Evolutionary conservation across 768 basidiomycete species (phyloP), one percentile per base, ranked within the genome.

Genomic region (Scleroderma citrinum): DNA sequence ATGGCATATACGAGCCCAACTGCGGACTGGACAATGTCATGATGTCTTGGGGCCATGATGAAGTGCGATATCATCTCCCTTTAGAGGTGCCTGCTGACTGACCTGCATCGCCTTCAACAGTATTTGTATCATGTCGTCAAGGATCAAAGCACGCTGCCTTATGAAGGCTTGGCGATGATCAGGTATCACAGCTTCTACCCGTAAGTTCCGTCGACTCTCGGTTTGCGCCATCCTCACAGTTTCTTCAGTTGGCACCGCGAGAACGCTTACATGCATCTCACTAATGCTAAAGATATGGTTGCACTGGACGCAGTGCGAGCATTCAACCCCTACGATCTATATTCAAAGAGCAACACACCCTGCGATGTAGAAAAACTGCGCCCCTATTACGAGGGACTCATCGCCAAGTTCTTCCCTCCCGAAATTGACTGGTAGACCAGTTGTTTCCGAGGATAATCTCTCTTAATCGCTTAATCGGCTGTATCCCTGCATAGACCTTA

Each of bases 111-210:
- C 35, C 46, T 24, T 12, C 36, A 32, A 29, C 14, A 90, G 87
- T 93, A 92, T 63, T 73, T 92, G 5, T 92, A 91, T 67, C 71
- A 87, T 54, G 83, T 94, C 54, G 70, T 90, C 52, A 91, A 90
- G 66, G 82, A 83, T 55, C 92, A 94, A 63, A 83, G 82, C 53
- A 77, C 75, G 4, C 81, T 94, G 0, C 92, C 92, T 3, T 76
- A 76, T 34, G 92, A 89, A 57, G 92, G 77, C 0, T 74, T 95
- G 24, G 83, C 86, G 7, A 95, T 95, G 92, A 91, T 95, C 61
- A 82, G 92, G 29, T 95, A 90, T 64, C 92, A 94, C 70, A 89
- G 86, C 59, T 95, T 94, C 76, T 95, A 94, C 70, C 92, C 92
- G 68, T 81, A 58, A 44, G 79, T 65, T 10, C 30, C 17, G 44